These are phyloP conservation scores for Exophiala aquamarina DNA, from an alignment of 2,329 filamentous ascomycete species.

Conservation along the genomic window DNA sequence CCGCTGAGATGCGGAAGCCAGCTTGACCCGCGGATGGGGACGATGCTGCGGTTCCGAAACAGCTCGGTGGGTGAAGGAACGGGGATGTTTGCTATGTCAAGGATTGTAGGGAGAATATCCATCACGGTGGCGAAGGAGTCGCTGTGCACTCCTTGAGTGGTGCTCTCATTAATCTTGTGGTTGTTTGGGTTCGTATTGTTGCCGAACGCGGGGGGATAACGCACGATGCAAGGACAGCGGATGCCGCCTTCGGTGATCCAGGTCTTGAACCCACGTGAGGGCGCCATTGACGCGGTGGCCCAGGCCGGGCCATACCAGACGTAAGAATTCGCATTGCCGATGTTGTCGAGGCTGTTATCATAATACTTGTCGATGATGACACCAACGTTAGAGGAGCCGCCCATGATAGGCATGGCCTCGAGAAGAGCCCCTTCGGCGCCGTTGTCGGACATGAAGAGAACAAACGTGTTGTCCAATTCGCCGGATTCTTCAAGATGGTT, in stretches of 20 bases:
- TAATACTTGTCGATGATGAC: constrained; percentile 37
- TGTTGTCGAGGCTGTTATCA: constrained; percentile 39
- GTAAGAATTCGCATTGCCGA: constrained; percentile 35
- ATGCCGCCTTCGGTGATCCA: constrained; percentile 32
- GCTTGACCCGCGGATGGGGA: constrained; percentile 31
- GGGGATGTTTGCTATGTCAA: constrained; percentile 34
- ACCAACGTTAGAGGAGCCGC: constrained; percentile 29
- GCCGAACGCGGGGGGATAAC: constrained; percentile 9
- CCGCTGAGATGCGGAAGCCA: constrained; percentile 33
- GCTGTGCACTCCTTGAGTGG: not conserved
- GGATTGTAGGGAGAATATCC: constrained; percentile 35
- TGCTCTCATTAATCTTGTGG: not conserved
- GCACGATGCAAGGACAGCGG: constrained; percentile 29
- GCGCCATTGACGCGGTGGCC: constrained; percentile 32
- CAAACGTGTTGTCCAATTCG: constrained; percentile 38
- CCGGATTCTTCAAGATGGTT: constrained; percentile 31
- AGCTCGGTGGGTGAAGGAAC: constrained; percentile 28
- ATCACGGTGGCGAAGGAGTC: constrained; percentile 35
- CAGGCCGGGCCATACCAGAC: constrained; percentile 40
- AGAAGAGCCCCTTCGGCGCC: constrained; percentile 37
- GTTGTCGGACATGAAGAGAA: constrained; percentile 42
- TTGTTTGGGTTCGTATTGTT: not conserved
- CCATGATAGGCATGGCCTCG: constrained; percentile 34
- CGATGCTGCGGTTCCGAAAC: constrained; percentile 32
- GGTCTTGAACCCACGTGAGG: constrained; percentile 30